A percentile compares a stretch with the other conserved stretches of the same genome.
These are phyloP conservation scores for Heliamphora ciliata DNA, from an alignment of 179 eudicot species.

Conservation along the genomic window DNA sequence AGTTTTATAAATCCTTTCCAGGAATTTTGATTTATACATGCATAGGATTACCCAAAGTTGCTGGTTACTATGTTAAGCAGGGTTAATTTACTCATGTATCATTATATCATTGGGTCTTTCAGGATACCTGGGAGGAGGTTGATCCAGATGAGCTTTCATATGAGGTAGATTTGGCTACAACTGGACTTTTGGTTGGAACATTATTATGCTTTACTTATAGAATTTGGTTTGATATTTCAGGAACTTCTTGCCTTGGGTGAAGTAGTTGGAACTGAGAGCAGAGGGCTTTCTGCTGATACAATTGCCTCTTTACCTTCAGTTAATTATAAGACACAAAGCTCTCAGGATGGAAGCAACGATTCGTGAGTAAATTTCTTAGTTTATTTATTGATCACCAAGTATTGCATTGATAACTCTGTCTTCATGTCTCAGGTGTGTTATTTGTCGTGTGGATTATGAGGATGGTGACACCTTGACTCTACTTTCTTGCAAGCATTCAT, in stretches of 20 bases:
- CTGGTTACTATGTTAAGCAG: neutral
- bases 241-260: slow-evolving; percentile 92
- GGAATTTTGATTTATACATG: slow-evolving; percentile 2
- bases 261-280: slow-evolving; percentile 90
- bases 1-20: neutral
- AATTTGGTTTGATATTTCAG: slow-evolving; percentile 32
- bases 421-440: slow-evolving; percentile 63
- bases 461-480: slow-evolving; percentile 68
- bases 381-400: neutral
- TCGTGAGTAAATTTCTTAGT: slow-evolving; percentile 40
- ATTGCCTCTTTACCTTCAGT: slow-evolving; percentile 86
- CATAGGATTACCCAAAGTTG: neutral
- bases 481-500: slow-evolving; percentile 82
- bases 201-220: slow-evolving; percentile 17
- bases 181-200: neutral
- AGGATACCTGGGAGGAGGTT: slow-evolving; percentile 96
- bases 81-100: neutral
- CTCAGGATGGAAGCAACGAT: slow-evolving; percentile 57
- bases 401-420: neutral
- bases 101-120: slow-evolving; percentile 19
- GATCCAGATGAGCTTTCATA: slow-evolving; percentile 95
- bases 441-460: slow-evolving; percentile 88
- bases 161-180: slow-evolving; percentile 48
- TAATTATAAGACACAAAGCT: slow-evolving; percentile 44
- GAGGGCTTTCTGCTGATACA: slow-evolving; percentile 79